A percentile compares a stretch with the other conserved stretches of the same genome.
Evolutionary conservation across 305 asterid genomes (phyloP).

Genomic region (Withania somnifera): DNA sequence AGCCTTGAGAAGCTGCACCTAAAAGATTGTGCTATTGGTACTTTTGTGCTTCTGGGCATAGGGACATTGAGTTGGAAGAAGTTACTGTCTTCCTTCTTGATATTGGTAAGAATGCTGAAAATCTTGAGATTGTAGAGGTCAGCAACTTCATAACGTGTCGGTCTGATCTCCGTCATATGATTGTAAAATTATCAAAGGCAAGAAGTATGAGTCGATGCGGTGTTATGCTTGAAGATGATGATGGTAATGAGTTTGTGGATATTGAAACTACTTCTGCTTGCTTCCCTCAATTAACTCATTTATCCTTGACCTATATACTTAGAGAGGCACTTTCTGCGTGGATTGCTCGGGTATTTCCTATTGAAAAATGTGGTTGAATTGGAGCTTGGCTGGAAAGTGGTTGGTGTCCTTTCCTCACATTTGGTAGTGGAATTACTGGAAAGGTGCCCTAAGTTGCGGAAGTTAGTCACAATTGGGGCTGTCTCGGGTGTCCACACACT

Average conservation of each 20-base stretch:
- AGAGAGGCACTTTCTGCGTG: slow-evolving; percentile 53
- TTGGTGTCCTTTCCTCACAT: slow-evolving; percentile 42
- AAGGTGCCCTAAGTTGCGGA: slow-evolving; percentile 52
- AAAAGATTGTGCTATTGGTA: not conserved
- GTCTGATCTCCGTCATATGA: slow-evolving; percentile 67
- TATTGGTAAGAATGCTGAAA: not conserved
- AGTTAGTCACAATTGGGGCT: slow-evolving; percentile 58
- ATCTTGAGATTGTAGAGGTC: slow-evolving; percentile 26
- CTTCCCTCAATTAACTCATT: slow-evolving; percentile 51
- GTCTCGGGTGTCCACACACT: slow-evolving; percentile 66
- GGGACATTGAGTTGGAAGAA: not conserved
- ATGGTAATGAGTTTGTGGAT: slow-evolving; percentile 37
- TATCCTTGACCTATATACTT: slow-evolving; percentile 58
- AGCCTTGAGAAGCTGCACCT: slow-evolving; percentile 55
- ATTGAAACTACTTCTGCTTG: slow-evolving; percentile 53
- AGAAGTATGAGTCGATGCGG: slow-evolving; percentile 9
- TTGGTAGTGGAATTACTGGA: slow-evolving; percentile 61
- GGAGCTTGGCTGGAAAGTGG: slow-evolving; percentile 71
- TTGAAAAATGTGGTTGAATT: slow-evolving; percentile 54
- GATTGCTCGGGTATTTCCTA: slow-evolving; percentile 49
- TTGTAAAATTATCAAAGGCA: slow-evolving; percentile 52
- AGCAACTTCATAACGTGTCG: slow-evolving; percentile 66
- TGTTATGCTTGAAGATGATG: slow-evolving; percentile 58
- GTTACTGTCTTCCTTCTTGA: not conserved
- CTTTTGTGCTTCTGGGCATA: not conserved